phyloP scores from a whole-genome alignment of 2,329 filamentous ascomycete species.

The Mycosphaerella sp. region DNA sequence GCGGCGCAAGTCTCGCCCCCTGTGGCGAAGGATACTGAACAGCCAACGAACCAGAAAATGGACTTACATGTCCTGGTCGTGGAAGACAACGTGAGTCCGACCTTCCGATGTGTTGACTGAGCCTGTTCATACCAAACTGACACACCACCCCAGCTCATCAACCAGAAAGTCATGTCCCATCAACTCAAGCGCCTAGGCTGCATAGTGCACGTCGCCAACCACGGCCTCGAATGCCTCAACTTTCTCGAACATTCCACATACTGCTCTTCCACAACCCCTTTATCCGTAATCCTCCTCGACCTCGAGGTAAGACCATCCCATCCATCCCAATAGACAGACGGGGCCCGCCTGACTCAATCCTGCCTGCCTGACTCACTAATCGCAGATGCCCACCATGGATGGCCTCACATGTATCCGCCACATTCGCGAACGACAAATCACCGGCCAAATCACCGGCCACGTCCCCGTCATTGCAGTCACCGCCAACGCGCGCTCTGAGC shows the following conservation, averaged over 20 bases:
- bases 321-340: too few species aligned
- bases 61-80: conserved; percentile 30
- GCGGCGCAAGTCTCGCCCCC: not conserved
- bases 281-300: conserved; percentile 32
- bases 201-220: conserved; percentile 30
- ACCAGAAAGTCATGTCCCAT: conserved; percentile 31
- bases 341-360: too few species aligned
- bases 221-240: conserved; percentile 32
- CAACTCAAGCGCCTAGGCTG: conserved; percentile 28
- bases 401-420: conserved; percentile 30
- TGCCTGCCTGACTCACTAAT: too few species aligned
- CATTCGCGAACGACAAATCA: conserved; percentile 27
- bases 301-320: conserved; percentile 22
- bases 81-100: conserved; percentile 29
- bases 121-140: not conserved
- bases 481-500: conserved; percentile 33
- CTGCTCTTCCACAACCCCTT: conserved; percentile 18
- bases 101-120: not conserved
- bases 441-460: conserved; percentile 36
- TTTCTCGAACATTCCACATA: conserved; percentile 26
- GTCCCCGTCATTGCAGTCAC: conserved; percentile 34
- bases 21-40: not conserved
- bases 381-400: conserved; percentile 33
- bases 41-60: conserved; percentile 2
- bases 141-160: conserved; percentile 17